Conservation (phyloP, 2,329 filamentous ascomycete genomes). For the Parastagonospora avenae region DNA sequence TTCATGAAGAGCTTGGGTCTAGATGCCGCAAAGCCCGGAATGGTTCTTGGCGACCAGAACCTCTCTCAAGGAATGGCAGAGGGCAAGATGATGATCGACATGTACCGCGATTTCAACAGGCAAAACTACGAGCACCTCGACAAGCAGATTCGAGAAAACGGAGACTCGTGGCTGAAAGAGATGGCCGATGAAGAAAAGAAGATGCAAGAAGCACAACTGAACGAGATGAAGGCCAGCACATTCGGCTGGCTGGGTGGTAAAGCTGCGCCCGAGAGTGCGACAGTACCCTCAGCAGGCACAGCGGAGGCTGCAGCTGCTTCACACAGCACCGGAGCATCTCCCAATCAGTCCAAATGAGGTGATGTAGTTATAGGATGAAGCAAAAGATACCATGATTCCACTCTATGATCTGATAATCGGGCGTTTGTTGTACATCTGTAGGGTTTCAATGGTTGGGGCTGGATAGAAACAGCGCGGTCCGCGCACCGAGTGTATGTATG, state of each 20-base stretch:
- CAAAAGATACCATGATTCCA: conserved; percentile 3
- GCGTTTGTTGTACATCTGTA: not conserved
- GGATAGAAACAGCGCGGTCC: not conserved
- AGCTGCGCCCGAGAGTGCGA: conserved; percentile 10
- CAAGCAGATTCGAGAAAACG: conserved; percentile 89
- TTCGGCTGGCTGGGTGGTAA: conserved; percentile 37
- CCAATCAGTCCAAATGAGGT: conserved; percentile 15
- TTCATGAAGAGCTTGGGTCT: conserved; percentile 77
- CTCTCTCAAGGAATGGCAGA: conserved; percentile 79
- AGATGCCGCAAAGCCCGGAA: conserved; percentile 64
- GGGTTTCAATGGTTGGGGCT: not conserved
- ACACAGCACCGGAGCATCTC: conserved; percentile 16
- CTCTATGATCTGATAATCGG: not conserved
- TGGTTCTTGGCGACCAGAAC: conserved; percentile 59
- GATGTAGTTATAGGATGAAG: not conserved
- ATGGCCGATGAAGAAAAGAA: conserved; percentile 88
- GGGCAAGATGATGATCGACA: conserved; percentile 96
- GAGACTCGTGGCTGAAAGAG: conserved; percentile 94
- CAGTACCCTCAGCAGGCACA: conserved; percentile 20
- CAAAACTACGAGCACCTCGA: conserved; percentile 89
- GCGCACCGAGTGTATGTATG: conserved; percentile 3
- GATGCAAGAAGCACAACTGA: conserved; percentile 87
- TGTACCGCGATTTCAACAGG: conserved; percentile 89
- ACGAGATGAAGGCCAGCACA: conserved; percentile 73
- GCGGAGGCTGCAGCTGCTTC: conserved; percentile 21